These are phyloP conservation scores for Microdochium trichocladiopsis DNA, from an alignment of 2,329 filamentous ascomycete species.

Conservation along the genomic window DNA sequence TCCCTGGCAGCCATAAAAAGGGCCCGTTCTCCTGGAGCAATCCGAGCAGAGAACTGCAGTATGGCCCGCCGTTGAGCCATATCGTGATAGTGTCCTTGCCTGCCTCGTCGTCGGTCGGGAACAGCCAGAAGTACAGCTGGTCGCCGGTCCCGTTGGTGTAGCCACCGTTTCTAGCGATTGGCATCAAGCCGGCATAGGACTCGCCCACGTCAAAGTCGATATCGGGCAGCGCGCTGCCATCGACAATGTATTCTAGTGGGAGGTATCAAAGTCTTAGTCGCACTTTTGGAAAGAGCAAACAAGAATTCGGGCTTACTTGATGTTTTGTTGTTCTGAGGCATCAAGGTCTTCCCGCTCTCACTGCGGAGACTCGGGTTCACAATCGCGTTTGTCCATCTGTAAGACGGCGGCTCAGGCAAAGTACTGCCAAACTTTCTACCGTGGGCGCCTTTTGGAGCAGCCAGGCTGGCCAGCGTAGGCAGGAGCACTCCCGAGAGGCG, in stretches of 20 bases:
- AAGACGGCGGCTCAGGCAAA: neutral
- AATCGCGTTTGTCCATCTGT: neutral
- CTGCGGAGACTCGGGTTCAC: neutral
- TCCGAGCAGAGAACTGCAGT: conserved; percentile 56
- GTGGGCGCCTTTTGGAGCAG: neutral
- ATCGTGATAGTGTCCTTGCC: conserved; percentile 43
- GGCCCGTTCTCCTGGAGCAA: conserved; percentile 74
- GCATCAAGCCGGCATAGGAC: conserved; percentile 56
- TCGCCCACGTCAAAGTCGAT: conserved; percentile 63
- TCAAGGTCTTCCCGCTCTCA: neutral
- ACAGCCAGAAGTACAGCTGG: conserved; percentile 56
- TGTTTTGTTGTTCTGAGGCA: neutral
- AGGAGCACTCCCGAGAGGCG: neutral
- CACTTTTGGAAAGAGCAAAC: neutral
- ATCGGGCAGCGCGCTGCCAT: conserved; percentile 59
- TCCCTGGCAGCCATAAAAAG: conserved; percentile 65
- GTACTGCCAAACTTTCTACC: neutral
- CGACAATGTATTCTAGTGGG: conserved; percentile 42
- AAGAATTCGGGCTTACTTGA: neutral
- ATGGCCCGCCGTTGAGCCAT: conserved; percentile 45
- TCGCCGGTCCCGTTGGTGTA: conserved; percentile 30
- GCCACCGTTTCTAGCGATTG: conserved; percentile 40
- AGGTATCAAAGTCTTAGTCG: neutral
- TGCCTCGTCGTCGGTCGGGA: conserved; percentile 36
- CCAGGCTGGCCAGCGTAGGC: neutral